Evolutionary conservation across 1,284 basidiomycete genomes (phyloP).

Genomic region (Cystobasidium pallidum): DNA sequence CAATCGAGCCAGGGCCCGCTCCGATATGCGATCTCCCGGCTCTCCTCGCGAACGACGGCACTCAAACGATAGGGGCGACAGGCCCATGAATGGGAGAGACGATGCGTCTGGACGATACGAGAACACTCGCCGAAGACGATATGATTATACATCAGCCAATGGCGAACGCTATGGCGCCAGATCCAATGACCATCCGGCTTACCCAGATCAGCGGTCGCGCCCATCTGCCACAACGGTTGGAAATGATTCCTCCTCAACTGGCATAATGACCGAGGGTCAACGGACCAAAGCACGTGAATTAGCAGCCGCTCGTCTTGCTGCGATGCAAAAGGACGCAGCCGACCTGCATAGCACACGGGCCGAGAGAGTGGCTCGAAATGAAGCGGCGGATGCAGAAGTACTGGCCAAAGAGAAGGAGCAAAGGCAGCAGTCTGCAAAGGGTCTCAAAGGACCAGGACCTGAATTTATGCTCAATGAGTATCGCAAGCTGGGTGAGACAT

Average conservation of each 20-base stretch:
- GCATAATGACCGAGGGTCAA: conserved; percentile 17
- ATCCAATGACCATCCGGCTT: neutral
- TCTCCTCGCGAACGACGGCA: no score
- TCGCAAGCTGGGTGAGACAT: conserved; percentile 31
- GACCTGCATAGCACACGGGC: conserved; percentile 12
- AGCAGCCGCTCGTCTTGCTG: conserved; percentile 40
- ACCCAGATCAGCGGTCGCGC: neutral
- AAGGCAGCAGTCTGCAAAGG: conserved; percentile 15
- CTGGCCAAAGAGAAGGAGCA: conserved; percentile 14
- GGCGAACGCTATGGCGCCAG: no score
- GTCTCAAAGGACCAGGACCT: conserved; percentile 20
- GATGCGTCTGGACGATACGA: no score
- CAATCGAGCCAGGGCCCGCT: no score
- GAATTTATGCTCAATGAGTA: conserved; percentile 42
- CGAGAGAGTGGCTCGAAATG: conserved; percentile 22
- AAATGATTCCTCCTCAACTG: neutral
- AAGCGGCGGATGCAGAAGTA: conserved; percentile 34
- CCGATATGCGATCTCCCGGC: no score
- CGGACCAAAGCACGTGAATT: conserved; percentile 32
- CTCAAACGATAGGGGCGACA: no score
- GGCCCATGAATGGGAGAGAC: no score
- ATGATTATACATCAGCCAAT: no score
- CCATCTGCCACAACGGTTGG: no score
- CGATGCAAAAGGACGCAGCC: conserved; percentile 32
- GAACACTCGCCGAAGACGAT: no score